Conservation (phyloP, 441 rosid species). For the Heliophila coronopifolia region DNA sequence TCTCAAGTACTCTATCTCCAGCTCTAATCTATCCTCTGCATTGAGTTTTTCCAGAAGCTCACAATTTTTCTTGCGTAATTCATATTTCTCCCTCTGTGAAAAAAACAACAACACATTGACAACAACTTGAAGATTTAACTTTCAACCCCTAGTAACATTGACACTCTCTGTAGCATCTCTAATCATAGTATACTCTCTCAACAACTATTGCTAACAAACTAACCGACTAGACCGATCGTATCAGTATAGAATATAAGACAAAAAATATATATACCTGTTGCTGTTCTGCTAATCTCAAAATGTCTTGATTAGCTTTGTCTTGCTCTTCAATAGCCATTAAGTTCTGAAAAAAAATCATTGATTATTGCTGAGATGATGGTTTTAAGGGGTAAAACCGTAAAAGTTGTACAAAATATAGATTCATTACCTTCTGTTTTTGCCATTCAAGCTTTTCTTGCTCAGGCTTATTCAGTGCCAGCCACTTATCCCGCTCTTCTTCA, state of each 20-base stretch:
- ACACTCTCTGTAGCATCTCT: too few relatives aligned
- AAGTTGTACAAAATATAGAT: not conserved
- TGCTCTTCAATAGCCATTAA: constrained; percentile 57
- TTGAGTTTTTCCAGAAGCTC: constrained; percentile 44
- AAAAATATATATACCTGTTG: too few relatives aligned
- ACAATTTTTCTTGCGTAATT: constrained; percentile 36
- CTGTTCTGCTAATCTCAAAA: constrained; percentile 41
- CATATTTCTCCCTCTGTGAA: constrained; percentile 51
- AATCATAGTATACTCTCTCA: too few relatives aligned
- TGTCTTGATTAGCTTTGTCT: constrained; percentile 41
- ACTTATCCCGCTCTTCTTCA: constrained; percentile 36
- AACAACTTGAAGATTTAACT: not conserved
- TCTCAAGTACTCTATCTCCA: constrained; percentile 56
- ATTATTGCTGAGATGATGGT: not conserved
- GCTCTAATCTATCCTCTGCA: constrained; percentile 50
- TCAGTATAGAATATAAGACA: too few relatives aligned
- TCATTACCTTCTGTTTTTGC: constrained; percentile 48
- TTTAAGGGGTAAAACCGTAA: too few relatives aligned
- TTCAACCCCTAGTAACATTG: too few relatives aligned
- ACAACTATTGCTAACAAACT: too few relatives aligned
- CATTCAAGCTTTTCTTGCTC: constrained; percentile 41
- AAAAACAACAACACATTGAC: constrained; percentile 7
- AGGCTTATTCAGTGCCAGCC: constrained; percentile 41
- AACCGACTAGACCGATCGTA: too few relatives aligned
- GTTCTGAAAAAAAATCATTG: constrained; percentile 32